Evolutionary conservation across 495 filamentous ascomycete genomes (phyloP).

Genomic region (Podospora anserina): DNA sequence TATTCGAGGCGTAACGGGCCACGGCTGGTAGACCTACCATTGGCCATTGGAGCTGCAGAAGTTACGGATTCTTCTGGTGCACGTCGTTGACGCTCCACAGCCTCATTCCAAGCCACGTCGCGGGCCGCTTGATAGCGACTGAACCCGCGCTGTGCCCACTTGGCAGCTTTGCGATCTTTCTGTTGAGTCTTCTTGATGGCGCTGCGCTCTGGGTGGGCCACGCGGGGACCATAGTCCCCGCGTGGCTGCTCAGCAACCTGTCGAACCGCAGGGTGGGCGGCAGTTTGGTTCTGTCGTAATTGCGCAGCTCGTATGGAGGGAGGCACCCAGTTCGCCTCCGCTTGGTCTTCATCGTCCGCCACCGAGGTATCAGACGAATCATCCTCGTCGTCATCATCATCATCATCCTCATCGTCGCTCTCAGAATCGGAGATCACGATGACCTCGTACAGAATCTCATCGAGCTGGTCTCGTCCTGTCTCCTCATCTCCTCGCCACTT

Average conservation of each 20-base stretch:
- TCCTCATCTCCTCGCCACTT: conserved; percentile 89
- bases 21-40: conserved; percentile 13
- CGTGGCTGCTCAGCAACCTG: neutral
- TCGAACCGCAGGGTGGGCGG: neutral
- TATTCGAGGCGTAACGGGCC: conserved; percentile 8
- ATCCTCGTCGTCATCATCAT: conserved; percentile 26
- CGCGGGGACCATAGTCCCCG: conserved; percentile 3
- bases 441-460: conserved; percentile 77
- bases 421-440: conserved; percentile 82
- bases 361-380: conserved; percentile 41
- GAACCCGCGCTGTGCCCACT: conserved; percentile 36
- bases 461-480: conserved; percentile 67
- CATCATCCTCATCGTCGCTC: conserved; percentile 39
- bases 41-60: conserved; percentile 7
- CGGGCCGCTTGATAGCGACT: conserved; percentile 39
- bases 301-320: neutral
- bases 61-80: conserved; percentile 10
- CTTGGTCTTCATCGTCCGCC: neutral
- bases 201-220: conserved; percentile 11
- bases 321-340: neutral
- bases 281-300: neutral
- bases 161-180: conserved; percentile 22
- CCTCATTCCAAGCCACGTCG: conserved; percentile 35
- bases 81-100: conserved; percentile 28
- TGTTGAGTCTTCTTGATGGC: conserved; percentile 23